Evolutionary conservation across 805 yeast species (phyloP).

Genomic region (Lipomyces orientalis): DNA sequence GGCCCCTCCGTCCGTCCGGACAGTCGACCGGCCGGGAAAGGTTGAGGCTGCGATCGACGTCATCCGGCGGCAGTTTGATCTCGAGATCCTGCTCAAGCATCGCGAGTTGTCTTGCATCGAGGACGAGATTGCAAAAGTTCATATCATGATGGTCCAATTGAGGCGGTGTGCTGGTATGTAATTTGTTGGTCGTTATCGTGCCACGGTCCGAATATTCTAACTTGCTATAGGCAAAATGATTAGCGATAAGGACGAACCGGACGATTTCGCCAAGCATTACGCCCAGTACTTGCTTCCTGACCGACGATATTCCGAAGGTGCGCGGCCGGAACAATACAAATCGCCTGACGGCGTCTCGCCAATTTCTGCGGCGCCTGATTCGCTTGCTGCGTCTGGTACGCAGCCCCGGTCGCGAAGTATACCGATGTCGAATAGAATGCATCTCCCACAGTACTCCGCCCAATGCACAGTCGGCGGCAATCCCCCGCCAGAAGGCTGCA

Average conservation of each 20-base stretch:
- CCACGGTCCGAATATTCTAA: neutral
- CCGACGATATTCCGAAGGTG: conserved; percentile 21
- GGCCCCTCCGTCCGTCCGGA: conserved; percentile 12
- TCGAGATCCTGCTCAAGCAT: conserved; percentile 48
- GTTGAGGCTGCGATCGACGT: conserved; percentile 24
- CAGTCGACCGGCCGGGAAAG: neutral
- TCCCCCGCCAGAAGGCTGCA: conserved; percentile 36
- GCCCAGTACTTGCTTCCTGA: conserved; percentile 40
- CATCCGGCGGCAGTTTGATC: conserved; percentile 44
- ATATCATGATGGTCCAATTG: conserved; percentile 45
- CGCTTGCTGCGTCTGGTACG: neutral
- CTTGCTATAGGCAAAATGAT: conserved; percentile 12
- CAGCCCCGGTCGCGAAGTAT: conserved; percentile 13
- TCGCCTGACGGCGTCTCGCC: neutral
- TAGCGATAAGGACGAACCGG: conserved; percentile 27
- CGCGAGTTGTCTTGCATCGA: conserved; percentile 45
- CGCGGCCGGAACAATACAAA: neutral
- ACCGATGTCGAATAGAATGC: conserved; percentile 18
- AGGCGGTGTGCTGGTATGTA: conserved; percentile 36
- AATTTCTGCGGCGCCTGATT: neutral
- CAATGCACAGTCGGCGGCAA: conserved; percentile 27
- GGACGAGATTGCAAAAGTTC: conserved; percentile 46
- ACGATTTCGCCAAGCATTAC: conserved; percentile 39
- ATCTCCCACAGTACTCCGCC: conserved; percentile 26
- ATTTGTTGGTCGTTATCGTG: neutral